Evolutionary conservation across 108 stramenopile species (phyloP), one percentile per base, ranked within the genome.

Genomic region (Conticribra weissflogii): DNA sequence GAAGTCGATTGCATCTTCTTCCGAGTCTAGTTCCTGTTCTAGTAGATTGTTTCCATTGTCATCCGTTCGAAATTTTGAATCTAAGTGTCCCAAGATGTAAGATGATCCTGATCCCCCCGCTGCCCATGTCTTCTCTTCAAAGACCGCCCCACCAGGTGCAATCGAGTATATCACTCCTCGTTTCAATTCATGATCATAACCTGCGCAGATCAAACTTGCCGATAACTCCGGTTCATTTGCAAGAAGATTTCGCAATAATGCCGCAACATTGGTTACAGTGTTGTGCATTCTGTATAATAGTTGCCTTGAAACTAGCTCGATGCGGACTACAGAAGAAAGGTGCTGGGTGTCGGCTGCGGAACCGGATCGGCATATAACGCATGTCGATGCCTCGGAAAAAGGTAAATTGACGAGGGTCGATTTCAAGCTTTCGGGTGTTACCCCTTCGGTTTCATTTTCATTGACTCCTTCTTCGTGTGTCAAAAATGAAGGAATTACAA

Each of bases 281-380:
- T 71, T 74, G 19, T 34, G 66, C 18, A 63, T 61, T 63, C 74
- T 56, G 45, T 83, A 72, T 21, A 71, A 47, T 19, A 78, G 72
- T 33, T 64, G 76, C 34, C 85, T 75, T 53, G 76, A 63, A 31
- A 54, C 77, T 53, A 90, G 74, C 23, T 85, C 75, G 18, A 65
- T 49, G 31, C 71, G 63, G 3, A 86, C 70, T 9, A 70, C 41
- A 16, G 72, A 59, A 4, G 87, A 81, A 41, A 95, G 67, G 54
- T 63, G 68, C 67, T 95, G 93, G 0, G 93, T 95, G 74, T 95
- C 90, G 27, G 93, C 90, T 5, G 93, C 90, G 75, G 88, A 90
- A 5, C 93, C 93, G 5, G 89, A 90, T 44, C 93, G 86, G 51
- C 87, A 86, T 24, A 95, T 65, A 31, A 88, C 82, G 72, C 86